These are phyloP conservation scores for Pseudogymnoascus destructans DNA, from an alignment of 2,329 filamentous ascomycete genomes.

Conservation along the genomic window DNA sequence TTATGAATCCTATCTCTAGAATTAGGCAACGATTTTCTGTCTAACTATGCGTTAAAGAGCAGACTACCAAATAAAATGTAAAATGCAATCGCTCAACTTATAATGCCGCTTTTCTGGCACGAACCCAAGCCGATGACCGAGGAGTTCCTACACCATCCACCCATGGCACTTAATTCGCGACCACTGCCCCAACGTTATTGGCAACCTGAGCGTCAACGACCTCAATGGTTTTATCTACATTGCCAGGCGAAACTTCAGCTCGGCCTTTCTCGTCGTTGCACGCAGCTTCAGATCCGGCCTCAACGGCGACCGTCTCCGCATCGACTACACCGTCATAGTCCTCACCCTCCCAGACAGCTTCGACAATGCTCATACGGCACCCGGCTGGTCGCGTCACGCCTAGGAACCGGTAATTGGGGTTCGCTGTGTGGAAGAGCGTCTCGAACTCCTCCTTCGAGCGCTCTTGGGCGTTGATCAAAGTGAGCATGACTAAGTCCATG, in stretches of 20 bases:
- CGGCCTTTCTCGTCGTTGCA: background rate
- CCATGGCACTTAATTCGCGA: background rate
- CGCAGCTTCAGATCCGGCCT: background rate
- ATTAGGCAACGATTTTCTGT: background rate
- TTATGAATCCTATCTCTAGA: background rate
- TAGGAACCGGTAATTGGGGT: constrained; percentile 33
- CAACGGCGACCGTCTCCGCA: background rate
- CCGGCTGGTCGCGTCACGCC: constrained; percentile 31
- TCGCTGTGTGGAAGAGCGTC: constrained; percentile 32
- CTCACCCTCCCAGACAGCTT: constrained; percentile 33
- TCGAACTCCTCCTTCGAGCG: constrained; percentile 34
- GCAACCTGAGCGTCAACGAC: background rate
- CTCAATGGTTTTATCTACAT: background rate
- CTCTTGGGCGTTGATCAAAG: constrained; percentile 39
- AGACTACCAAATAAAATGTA: background rate
- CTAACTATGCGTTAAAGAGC: background rate
- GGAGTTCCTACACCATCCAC: background rate
- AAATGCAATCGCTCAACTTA: background rate
- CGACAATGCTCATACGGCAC: constrained; percentile 36
- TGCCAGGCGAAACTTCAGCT: background rate
- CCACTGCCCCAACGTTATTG: background rate
- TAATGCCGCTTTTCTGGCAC: background rate
- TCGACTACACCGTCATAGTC: constrained; percentile 15
- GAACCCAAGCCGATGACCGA: background rate
- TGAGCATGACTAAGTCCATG: constrained; percentile 42